These are phyloP conservation scores for Cucurbita pepo DNA, from an alignment of 306 rosid genomes.

Conservation along the genomic window DNA sequence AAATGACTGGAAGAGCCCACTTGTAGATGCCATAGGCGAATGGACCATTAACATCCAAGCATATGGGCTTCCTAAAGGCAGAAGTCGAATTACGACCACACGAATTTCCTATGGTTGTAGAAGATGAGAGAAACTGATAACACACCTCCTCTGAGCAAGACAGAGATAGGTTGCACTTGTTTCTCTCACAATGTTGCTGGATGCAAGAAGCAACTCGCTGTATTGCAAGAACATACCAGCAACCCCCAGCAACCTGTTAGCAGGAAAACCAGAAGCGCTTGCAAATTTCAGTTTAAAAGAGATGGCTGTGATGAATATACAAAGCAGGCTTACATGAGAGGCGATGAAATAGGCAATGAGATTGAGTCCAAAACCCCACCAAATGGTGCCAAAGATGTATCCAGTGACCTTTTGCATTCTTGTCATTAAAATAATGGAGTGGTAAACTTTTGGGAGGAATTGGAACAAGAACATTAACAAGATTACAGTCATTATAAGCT, in stretches of 20 bases:
- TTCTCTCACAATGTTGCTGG: constrained; percentile 51
- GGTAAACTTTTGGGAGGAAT: constrained; percentile 93
- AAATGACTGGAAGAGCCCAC: constrained; percentile 97
- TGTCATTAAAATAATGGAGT: constrained; percentile 80
- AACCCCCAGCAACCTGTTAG: constrained; percentile 90
- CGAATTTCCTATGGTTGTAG: constrained; percentile 13
- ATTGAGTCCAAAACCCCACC: constrained; percentile 99
- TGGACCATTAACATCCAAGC: constrained; percentile 66
- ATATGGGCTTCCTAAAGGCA: constrained; percentile 36
- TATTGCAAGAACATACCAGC: constrained; percentile 98
- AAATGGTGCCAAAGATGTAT: constrained; percentile 90
- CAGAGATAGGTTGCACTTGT: constrained; percentile 52
- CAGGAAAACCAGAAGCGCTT: background rate
- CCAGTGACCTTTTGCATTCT: constrained; percentile 97
- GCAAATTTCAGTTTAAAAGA: background rate
- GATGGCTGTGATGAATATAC: background rate
- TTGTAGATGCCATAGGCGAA: constrained; percentile 80
- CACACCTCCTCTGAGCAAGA: constrained; percentile 74
- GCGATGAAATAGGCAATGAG: constrained; percentile 97
- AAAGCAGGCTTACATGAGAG: constrained; percentile 56
- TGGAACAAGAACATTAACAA: constrained; percentile 74
- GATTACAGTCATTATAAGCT: constrained; percentile 79
- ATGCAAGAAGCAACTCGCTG: constrained; percentile 90
- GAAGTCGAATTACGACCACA: constrained; percentile 52
- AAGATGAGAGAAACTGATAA: constrained; percentile 32